Percentiles rank a stretch among this genome's conserved stretches.
phyloP scores from a whole-genome alignment of 176 grass and related monocot genomes.

The Bolboschoenus planiculmis region DNA sequence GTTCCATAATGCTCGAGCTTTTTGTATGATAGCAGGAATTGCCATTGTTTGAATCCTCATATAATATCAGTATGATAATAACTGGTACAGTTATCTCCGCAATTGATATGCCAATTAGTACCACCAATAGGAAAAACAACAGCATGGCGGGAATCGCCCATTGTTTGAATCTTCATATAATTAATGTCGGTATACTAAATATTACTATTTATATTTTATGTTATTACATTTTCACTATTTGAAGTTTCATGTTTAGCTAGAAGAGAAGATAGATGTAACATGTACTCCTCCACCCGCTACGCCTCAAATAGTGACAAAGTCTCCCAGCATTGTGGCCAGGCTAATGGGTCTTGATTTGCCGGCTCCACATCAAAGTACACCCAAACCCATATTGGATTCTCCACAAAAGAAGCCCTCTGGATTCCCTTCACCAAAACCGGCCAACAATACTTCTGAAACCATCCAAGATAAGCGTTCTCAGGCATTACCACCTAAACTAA shows the following conservation, averaged over 20 bases:
- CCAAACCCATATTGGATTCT: not conserved
- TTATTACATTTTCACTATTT: not conserved
- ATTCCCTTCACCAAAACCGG: not conserved
- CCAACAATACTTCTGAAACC: slow-evolving; percentile 7
- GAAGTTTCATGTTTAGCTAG: not conserved
- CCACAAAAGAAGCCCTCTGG: not conserved
- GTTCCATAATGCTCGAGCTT: not conserved
- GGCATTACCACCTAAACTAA: slow-evolving; percentile 15
- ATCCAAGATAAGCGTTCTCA: not conserved
- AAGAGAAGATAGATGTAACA: not conserved
- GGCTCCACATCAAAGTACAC: not conserved
- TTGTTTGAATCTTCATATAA: too few relatives aligned
- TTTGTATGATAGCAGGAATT: not conserved
- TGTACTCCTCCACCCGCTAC: not conserved
- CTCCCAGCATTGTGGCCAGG: slow-evolving; percentile 53
- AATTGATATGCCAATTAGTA: not conserved
- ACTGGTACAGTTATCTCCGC: not conserved
- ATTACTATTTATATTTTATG: not conserved
- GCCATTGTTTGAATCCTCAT: not conserved
- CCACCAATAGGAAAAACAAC: too few relatives aligned
- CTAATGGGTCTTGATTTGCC: slow-evolving; percentile 76
- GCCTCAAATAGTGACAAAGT: not conserved
- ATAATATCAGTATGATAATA: not conserved
- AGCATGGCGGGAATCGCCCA: too few relatives aligned
- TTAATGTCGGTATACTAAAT: not conserved